Evolutionary conservation across 2,329 filamentous ascomycete species (phyloP), one percentile per base, ranked within the genome.

Genomic region (Westerdykella aurantiaca): DNA sequence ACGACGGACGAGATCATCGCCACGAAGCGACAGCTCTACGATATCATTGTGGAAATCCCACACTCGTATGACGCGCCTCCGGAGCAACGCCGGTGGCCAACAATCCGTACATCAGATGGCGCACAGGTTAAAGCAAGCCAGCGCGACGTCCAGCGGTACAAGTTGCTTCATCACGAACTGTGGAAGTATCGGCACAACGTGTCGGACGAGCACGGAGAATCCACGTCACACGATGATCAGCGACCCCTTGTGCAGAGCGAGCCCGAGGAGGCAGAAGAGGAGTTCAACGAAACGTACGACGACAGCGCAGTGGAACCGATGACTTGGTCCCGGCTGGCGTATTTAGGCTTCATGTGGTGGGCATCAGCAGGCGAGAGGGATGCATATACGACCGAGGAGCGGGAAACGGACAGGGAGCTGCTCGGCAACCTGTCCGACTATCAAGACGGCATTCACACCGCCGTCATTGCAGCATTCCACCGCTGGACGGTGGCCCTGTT

Each of bases 1-100:
- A 96, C 91, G 3, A 97, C 91, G 1, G 93, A 98, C 69, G 91
- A 86, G 60, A 93, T 98, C 46, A 77, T 98, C 12, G 82, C 81
- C 38, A 85, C 88, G 67, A 97, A 97, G 70, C 80, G 83, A 40
- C 79, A 85, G 2, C 78, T 98, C 2, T 97, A 89, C 75, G 93
- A 98, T 63, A 77, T 96, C 56, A 78, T 96, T 33, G 83, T 97
- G 47, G 88, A 87, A 42, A 78, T 97, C 60, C 88, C 89, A 0
- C 76, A 81, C 1, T 66, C 77, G 5, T 73, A 83, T 55, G 71
- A 78, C 42, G 71, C 80, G 37, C 78, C 40, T 21, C 39, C 57
- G 21, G 41, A 49, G 50, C 72, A 75, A 79, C 52, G 82, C 77
- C 70, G 78, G 14, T 96, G 89, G 83, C 91, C 91, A 0, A 81